phyloP scores from a whole-genome alignment of 2,329 filamentous ascomycete species.

The Aspergillus neoniger region DNA sequence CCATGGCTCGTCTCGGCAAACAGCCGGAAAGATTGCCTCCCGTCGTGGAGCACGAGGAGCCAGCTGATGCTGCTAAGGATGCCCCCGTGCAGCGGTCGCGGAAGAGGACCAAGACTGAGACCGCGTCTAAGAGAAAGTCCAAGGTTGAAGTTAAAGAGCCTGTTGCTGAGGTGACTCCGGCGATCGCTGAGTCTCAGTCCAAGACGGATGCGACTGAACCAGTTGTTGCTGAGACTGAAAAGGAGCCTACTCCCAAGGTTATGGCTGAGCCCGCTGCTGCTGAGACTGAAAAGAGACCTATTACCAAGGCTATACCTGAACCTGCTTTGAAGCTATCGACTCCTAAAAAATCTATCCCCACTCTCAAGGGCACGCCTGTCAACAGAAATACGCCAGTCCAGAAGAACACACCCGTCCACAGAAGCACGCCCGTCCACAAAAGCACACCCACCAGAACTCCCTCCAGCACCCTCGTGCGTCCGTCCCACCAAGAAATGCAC shows the following conservation, averaged over 20 bases:
- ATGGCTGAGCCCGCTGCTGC: neutral
- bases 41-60: constrained; percentile 52
- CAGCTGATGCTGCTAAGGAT: constrained; percentile 32
- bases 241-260: neutral
- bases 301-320: neutral
- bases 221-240: neutral
- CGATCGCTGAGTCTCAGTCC: constrained; percentile 1
- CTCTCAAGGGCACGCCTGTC: constrained; percentile 14
- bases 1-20: constrained; percentile 5
- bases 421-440: constrained; percentile 15
- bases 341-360: neutral
- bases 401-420: constrained; percentile 20
- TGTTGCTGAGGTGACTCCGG: neutral
- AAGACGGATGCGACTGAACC: constrained; percentile 1
- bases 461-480: constrained; percentile 65
- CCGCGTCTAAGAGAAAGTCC: neutral
- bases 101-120: neutral
- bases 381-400: constrained; percentile 8
- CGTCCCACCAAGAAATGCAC: constrained; percentile 82
- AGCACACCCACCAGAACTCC: constrained; percentile 32
- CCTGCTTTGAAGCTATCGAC: neutral
- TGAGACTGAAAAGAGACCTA: neutral
- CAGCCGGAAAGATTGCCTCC: constrained; percentile 38
- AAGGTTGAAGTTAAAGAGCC: neutral
- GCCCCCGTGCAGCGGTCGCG: neutral